Percentiles rank a stretch among this genome's conserved stretches.
These are phyloP conservation scores for Aureobasidium sp. DNA, from an alignment of 2,329 filamentous ascomycete species.

Conservation along the genomic window DNA sequence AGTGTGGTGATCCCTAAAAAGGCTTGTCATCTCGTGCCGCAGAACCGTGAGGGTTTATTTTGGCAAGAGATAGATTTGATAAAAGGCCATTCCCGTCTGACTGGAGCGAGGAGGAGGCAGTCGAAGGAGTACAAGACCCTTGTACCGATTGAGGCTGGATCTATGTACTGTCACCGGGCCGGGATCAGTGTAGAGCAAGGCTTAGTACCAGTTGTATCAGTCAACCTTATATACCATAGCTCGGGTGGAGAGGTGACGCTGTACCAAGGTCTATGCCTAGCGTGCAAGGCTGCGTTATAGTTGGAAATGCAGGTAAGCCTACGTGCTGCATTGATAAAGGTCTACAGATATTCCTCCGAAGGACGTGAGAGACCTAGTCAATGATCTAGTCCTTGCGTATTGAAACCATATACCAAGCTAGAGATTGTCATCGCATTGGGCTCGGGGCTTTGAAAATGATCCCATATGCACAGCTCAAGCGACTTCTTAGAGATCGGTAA, in stretches of 20 bases:
- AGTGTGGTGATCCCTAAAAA: background rate
- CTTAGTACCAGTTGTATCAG: background rate
- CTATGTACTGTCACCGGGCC: background rate
- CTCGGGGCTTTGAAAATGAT: background rate
- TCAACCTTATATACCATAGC: background rate
- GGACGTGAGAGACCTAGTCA: background rate
- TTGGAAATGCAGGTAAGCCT: background rate
- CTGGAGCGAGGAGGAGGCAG: background rate
- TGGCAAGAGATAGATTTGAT: background rate
- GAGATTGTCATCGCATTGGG: background rate
- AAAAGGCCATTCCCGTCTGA: background rate
- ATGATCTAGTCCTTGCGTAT: background rate
- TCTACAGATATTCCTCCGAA: background rate
- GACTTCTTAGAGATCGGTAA: background rate
- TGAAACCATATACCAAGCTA: background rate
- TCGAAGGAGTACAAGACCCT: background rate
- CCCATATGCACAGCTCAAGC: background rate
- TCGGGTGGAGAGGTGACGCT: background rate
- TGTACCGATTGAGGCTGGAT: background rate
- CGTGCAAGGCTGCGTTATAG: background rate
- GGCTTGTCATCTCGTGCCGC: slow-evolving; percentile 1
- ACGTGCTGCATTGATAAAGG: background rate
- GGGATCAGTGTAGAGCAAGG: background rate
- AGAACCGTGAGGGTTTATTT: background rate
- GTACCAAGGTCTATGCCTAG: background rate